Percentiles rank a stretch among this genome's conserved stretches.
Evolutionary conservation across 768 basidiomycete genomes (phyloP).

Genomic region (Sporobolomyces pararoseus): DNA sequence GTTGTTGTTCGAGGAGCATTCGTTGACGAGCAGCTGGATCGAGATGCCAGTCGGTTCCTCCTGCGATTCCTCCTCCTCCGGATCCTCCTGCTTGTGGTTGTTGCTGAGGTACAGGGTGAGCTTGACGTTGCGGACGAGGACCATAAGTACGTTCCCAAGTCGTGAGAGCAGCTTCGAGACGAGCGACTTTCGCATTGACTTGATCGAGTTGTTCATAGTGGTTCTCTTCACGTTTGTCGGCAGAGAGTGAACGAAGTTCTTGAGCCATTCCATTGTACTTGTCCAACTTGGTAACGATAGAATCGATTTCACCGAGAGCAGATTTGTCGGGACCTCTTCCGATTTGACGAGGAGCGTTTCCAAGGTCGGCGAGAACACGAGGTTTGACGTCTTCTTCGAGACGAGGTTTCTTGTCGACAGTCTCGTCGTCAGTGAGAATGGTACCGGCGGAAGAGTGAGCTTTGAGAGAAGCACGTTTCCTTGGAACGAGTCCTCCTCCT

Average conservation of each 20-base stretch:
- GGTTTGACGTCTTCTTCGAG: background rate
- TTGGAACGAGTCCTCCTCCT: too few relatives aligned
- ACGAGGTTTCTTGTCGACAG: slow-evolving; percentile 33
- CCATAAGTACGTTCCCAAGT: background rate
- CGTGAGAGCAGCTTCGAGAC: background rate
- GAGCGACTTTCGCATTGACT: background rate
- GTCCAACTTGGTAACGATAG: background rate
- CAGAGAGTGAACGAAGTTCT: background rate
- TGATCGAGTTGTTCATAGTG: background rate
- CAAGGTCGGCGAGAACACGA: slow-evolving; percentile 19
- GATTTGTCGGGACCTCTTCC: background rate
- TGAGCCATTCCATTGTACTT: background rate
- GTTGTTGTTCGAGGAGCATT: background rate
- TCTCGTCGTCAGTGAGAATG: slow-evolving; percentile 8
- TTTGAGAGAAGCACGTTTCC: slow-evolving; percentile 15
- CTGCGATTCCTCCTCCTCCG: background rate
- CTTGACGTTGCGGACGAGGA: too few relatives aligned
- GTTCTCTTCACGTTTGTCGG: background rate
- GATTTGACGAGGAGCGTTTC: background rate
- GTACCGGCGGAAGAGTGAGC: slow-evolving; percentile 9
- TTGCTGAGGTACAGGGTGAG: too few relatives aligned
- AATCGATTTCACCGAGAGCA: background rate
- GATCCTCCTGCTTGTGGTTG: background rate
- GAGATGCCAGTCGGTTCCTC: background rate
- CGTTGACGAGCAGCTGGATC: slow-evolving; percentile 6